Evolutionary conservation across 2,329 filamentous ascomycete genomes (phyloP).

Genomic region (Falciphora oryzae): DNA sequence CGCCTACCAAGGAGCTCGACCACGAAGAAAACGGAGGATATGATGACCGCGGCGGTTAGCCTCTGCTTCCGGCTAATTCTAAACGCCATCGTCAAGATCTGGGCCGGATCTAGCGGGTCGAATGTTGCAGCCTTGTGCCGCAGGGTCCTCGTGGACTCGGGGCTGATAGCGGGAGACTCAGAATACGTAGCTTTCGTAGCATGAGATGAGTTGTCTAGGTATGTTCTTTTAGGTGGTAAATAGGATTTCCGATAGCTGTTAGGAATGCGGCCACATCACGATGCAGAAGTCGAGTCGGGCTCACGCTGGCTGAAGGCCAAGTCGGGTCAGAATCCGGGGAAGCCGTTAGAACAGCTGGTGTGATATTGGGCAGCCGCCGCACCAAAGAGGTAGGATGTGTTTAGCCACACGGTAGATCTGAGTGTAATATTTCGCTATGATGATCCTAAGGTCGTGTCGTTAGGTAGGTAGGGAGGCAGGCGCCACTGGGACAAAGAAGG

Average conservation of each 20-base stretch:
- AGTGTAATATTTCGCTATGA: not conserved
- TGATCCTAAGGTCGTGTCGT: not conserved
- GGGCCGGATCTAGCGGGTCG: not conserved
- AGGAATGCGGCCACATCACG: too few species aligned
- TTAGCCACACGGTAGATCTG: not conserved
- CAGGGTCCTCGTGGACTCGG: not conserved
- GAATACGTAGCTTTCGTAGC: not conserved
- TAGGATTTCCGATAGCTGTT: too few species aligned
- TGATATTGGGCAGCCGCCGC: too few species aligned
- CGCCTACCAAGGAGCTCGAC: slow-evolving; percentile 42
- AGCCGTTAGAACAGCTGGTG: too few species aligned
- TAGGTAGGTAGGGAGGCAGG: not conserved
- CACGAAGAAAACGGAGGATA: slow-evolving; percentile 46
- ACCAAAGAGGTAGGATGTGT: too few species aligned
- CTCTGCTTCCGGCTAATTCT: slow-evolving; percentile 37
- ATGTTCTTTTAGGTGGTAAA: not conserved
- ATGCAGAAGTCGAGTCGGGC: too few species aligned
- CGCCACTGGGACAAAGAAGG: not conserved
- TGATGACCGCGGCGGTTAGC: slow-evolving; percentile 40
- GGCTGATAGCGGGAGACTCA: too few species aligned
- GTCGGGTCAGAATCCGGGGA: too few species aligned
- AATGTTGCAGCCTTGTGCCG: not conserved
- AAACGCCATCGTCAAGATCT: slow-evolving; percentile 26
- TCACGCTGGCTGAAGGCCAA: too few species aligned
- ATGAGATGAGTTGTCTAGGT: not conserved